phyloP scores from a whole-genome alignment of 164 flowering plant species.

The Umbellularia californica region DNA sequence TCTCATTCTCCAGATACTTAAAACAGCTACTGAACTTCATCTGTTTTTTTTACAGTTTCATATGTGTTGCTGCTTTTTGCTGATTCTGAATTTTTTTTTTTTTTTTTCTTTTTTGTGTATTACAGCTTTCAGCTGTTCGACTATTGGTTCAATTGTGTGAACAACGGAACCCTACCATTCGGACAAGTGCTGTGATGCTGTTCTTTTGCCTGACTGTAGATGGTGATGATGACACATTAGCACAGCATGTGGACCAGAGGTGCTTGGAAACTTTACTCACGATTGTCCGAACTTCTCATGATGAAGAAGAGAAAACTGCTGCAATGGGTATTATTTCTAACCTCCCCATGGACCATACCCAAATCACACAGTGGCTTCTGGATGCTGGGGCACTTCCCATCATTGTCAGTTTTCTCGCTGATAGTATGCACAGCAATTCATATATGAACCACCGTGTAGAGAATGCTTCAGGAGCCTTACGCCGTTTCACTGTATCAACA shows the following conservation, averaged over 20 bases:
- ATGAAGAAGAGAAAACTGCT: conserved; percentile 50
- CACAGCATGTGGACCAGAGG: conserved; percentile 42
- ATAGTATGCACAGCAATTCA: conserved; percentile 20
- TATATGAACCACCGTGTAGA: conserved; percentile 32
- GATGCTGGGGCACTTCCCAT: conserved; percentile 43
- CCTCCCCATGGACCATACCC: conserved; percentile 34
- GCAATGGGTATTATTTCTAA: conserved; percentile 53
- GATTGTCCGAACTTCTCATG: conserved; percentile 34
- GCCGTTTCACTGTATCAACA: conserved; percentile 44
- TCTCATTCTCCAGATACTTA: too few species aligned
- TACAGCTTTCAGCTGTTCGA: conserved; percentile 48
- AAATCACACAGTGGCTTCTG: conserved; percentile 51
- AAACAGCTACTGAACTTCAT: too few species aligned
- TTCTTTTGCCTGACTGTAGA: conserved; percentile 47
- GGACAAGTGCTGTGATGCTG: conserved; percentile 55
- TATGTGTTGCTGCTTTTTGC: not conserved
- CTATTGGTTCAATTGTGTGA: conserved; percentile 49
- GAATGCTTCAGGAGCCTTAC: conserved; percentile 49
- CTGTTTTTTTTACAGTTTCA: too few species aligned
- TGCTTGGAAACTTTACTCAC: conserved; percentile 38
- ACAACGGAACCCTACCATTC: conserved; percentile 17
- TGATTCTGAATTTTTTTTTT: not conserved
- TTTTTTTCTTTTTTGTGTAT: not conserved
- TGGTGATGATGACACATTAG: conserved; percentile 24
- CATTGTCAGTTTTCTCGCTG: conserved; percentile 24